A percentile compares a stretch with the other conserved stretches of the same genome.
Evolutionary conservation across 1,139 yeast species (phyloP).

Genomic region (Ogataea hybrid): DNA sequence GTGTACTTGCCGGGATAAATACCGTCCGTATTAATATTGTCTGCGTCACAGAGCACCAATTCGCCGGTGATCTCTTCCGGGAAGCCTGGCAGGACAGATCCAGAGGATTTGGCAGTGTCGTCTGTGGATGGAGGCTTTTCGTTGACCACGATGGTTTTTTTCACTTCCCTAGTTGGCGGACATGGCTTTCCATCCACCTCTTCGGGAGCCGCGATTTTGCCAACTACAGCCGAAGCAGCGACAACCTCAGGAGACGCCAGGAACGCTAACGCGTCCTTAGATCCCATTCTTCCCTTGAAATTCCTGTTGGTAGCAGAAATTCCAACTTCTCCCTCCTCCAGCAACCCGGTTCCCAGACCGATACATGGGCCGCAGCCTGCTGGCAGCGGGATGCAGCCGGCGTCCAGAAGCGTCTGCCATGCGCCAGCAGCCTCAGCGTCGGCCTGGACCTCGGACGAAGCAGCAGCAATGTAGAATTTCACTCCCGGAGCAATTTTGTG

Average conservation of each 20-base stretch:
- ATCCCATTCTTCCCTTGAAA: constrained; percentile 99
- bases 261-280: constrained; percentile 92
- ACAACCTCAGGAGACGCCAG: constrained; percentile 97
- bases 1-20: constrained; percentile 99
- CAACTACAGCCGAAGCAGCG: constrained; percentile 94
- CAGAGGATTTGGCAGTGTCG: constrained; percentile 34
- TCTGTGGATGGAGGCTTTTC: constrained; percentile 31
- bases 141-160: constrained; percentile 44
- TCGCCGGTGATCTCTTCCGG: constrained; percentile 89
- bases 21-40: constrained; percentile 97
- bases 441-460: constrained; percentile 86
- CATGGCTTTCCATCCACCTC: constrained; percentile 65
- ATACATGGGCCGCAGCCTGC: constrained; percentile 99
- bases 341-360: constrained; percentile 91
- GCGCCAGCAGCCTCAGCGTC: constrained; percentile 91
- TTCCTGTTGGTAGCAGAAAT: constrained; percentile 98
- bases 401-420: constrained; percentile 84
- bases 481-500: constrained; percentile 84
- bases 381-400: constrained; percentile 94
- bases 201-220: constrained; percentile 90
- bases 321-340: constrained; percentile 96
- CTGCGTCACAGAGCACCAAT: constrained; percentile 92
- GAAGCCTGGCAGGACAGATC: constrained; percentile 80
- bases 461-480: constrained; percentile 96
- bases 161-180: constrained; percentile 45